These are phyloP conservation scores for Asterionellopsis glacialis DNA, from an alignment of 108 stramenopile species.

Conservation along the genomic window DNA sequence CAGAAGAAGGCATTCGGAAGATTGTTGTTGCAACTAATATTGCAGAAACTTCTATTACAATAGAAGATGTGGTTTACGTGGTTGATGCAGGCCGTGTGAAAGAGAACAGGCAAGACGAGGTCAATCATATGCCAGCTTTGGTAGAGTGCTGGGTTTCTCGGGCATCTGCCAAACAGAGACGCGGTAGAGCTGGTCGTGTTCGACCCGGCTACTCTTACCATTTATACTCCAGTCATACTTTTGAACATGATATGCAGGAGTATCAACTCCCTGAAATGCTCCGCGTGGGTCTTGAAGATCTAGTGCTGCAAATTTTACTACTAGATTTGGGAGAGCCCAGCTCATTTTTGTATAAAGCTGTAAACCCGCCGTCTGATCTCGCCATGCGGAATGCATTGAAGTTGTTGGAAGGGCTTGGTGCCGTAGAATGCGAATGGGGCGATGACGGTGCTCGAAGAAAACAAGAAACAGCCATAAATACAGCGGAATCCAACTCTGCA, in stretches of 20 bases:
- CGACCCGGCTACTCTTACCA: conserved; percentile 80
- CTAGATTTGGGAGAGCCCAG: conserved; percentile 67
- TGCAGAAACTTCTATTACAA: conserved; percentile 51
- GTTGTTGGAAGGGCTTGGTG: conserved; percentile 57
- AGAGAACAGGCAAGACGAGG: conserved; percentile 68
- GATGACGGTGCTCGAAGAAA: conserved; percentile 11
- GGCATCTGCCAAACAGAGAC: conserved; percentile 82
- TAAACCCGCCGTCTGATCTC: conserved; percentile 65
- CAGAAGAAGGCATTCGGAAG: conserved; percentile 62
- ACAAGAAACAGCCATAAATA: not conserved
- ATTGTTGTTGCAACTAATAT: conserved; percentile 85
- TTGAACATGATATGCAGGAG: conserved; percentile 46
- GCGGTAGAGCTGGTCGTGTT: conserved; percentile 93
- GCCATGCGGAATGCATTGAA: conserved; percentile 57
- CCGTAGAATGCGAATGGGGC: conserved; percentile 48
- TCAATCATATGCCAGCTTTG: conserved; percentile 71
- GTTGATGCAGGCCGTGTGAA: conserved; percentile 64
- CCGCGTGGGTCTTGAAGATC: conserved; percentile 86
- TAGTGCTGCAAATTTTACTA: conserved; percentile 80
- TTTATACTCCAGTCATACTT: conserved; percentile 51
- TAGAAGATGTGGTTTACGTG: conserved; percentile 72
- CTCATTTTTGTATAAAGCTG: conserved; percentile 55
- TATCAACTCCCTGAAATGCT: conserved; percentile 88
- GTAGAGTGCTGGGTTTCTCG: conserved; percentile 82
- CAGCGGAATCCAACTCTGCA: not conserved